Evolutionary conservation across 192 early-diverging fungal genomes (phyloP), one percentile per base, ranked within the genome.

Genomic region (Oehlia diaphana): DNA sequence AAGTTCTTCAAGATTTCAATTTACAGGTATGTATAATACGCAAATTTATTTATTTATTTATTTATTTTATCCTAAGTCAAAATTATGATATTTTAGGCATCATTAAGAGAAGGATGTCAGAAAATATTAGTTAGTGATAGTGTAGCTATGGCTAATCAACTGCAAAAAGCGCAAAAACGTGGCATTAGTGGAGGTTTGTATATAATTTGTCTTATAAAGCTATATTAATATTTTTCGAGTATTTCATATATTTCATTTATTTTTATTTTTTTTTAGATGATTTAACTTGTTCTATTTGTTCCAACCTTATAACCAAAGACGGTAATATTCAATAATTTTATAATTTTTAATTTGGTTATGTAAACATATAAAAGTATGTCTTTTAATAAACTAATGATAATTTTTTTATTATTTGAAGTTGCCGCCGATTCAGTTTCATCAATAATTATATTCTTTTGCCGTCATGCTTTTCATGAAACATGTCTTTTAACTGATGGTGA

Each of bases 51-150:
- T 31, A 31, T 31, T 1, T 31, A 26, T 14, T 75, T 9, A 21
- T 16, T 23, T 72, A 81, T 2, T 31, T 42, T 37, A 49, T 28
- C 53, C 28, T 14, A 39, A 53, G 33, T 10, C n/a, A 23, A 66
- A 12, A 0, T 13, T n/a, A 28, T 61, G n/a, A 26, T 37, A 3
- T 23, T 26, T 23, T 76, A 93, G 89, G 92, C 91, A 81, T 96
- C 96, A 6, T 85, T 99, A 35, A 88, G 94, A 39, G 91, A 95
- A 82, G 97, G 96, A 1, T 98, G 95, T 84, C 89, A 94, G 76
- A 95, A 93, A 70, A 97, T 99, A 63, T 83, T 98, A 69, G 90
- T 94, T 7, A 92, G 89, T 74, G 98, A 98, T 81, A 94, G 94
- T 72, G 90, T 95, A 28, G 89, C 90, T 39, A 86, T 98, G 69